phyloP scores from a whole-genome alignment of 495 filamentous ascomycete genomes.

The Penicillium cataractarum region DNA sequence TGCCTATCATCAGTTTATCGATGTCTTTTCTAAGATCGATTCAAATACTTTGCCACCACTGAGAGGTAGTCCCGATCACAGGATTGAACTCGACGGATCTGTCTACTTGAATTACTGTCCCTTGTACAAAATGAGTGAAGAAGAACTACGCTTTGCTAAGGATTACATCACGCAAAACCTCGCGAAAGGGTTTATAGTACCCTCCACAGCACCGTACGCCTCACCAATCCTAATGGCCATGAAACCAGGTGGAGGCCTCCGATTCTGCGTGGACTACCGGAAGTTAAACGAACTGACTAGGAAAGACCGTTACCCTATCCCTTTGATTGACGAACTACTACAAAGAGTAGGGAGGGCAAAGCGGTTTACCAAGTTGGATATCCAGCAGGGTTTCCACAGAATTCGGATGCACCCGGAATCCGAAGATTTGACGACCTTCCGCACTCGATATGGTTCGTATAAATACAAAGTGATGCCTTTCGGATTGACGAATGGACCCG shows the following conservation, averaged over 20 bases:
- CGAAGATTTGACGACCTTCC: conserved; percentile 4
- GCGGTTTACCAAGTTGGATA: conserved; percentile 52
- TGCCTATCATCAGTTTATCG: neutral
- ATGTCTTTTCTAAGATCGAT: conserved; percentile 15
- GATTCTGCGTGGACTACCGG: conserved; percentile 51
- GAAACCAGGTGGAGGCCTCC: conserved; percentile 37
- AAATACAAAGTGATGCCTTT: conserved; percentile 14
- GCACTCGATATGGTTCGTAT: neutral
- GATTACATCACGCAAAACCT: conserved; percentile 12
- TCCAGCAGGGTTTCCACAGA: conserved; percentile 42
- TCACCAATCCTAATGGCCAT: conserved; percentile 40
- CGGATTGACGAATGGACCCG: conserved; percentile 2
- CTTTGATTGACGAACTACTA: conserved; percentile 49
- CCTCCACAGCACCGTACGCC: conserved; percentile 17
- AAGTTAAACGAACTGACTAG: conserved; percentile 45
- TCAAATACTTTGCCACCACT: conserved; percentile 6
- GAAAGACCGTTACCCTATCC: conserved; percentile 50
- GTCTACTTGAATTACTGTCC: neutral
- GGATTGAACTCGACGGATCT: conserved; percentile 1
- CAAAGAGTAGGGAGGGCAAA: conserved; percentile 28
- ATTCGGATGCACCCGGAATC: conserved; percentile 27
- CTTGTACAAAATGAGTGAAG: conserved; percentile 3
- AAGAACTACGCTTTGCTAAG: neutral
- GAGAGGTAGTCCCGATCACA: neutral
- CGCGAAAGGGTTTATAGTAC: conserved; percentile 44